Conservation (phyloP, 306 rosid species). For the Citrullus amarus region DNA sequence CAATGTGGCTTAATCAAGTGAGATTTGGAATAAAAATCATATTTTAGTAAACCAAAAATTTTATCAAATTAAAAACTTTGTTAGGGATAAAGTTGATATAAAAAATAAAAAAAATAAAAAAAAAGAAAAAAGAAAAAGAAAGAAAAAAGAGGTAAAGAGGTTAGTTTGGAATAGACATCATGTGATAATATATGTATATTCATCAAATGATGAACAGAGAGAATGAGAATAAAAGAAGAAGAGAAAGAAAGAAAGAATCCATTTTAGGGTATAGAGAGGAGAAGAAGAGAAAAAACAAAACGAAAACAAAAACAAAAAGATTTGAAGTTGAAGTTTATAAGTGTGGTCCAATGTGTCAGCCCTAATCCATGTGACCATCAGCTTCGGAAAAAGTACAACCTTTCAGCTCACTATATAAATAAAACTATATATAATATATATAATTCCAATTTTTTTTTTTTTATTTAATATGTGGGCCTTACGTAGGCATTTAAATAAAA, state of each 20-base stretch:
- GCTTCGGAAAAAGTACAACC: constrained; percentile 12
- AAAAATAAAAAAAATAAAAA: too few species aligned
- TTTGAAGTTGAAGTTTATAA: constrained; percentile 2
- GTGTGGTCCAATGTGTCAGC: constrained; percentile 51
- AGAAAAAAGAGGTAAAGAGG: too few species aligned
- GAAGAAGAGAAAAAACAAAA: background rate
- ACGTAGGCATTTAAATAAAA: background rate
- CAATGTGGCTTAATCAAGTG: too few species aligned
- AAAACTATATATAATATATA: too few species aligned
- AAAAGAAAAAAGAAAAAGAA: too few species aligned
- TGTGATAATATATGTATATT: background rate
- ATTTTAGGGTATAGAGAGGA: background rate
- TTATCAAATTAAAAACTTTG: too few species aligned
- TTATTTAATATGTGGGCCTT: background rate
- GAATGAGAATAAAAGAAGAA: background rate
- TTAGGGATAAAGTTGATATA: too few species aligned
- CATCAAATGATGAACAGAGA: constrained; percentile 2
- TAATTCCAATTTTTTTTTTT: background rate
- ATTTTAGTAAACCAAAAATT: too few species aligned
- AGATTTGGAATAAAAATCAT: too few species aligned
- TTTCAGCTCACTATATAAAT: background rate
- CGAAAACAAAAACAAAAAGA: background rate
- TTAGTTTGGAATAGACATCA: background rate
- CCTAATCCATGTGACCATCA: constrained; percentile 45
- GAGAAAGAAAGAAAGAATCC: background rate